Percentiles rank a stretch among this genome's conserved stretches.
phyloP scores from a whole-genome alignment of 2,329 filamentous ascomycete genomes.

The Ciborinia camelliae region DNA sequence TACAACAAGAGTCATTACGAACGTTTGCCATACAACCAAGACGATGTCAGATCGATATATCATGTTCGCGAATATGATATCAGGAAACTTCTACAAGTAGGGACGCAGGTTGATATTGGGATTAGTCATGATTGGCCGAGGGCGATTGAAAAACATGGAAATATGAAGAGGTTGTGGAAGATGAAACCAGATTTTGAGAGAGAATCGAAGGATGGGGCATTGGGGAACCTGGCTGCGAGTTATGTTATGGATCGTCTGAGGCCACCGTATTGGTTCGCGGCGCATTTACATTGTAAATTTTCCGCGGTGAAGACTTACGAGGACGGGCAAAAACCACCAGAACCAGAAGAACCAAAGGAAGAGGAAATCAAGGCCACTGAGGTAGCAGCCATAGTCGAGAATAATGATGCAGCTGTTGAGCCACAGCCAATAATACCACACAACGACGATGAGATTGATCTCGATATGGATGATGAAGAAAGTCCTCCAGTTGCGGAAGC shows the following conservation, averaged over 20 bases:
- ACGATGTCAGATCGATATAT: slow-evolving; percentile 79
- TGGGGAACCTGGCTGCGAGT: slow-evolving; percentile 78
- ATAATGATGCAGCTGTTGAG: not conserved
- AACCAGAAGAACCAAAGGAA: slow-evolving; percentile 24
- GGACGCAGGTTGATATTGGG: slow-evolving; percentile 86
- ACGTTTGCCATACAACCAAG: slow-evolving; percentile 74
- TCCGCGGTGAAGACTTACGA: slow-evolving; percentile 62
- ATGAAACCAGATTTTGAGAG: slow-evolving; percentile 71
- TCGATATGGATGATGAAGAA: slow-evolving; percentile 59
- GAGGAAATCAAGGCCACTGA: slow-evolving; percentile 6
- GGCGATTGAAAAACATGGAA: slow-evolving; percentile 73
- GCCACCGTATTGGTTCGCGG: slow-evolving; percentile 87
- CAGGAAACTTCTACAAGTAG: slow-evolving; percentile 80
- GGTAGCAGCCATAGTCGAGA: not conserved
- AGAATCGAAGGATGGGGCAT: slow-evolving; percentile 69
- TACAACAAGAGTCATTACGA: slow-evolving; percentile 83
- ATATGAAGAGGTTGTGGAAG: slow-evolving; percentile 64
- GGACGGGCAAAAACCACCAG: not conserved
- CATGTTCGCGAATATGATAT: slow-evolving; percentile 87
- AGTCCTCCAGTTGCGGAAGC: slow-evolving; percentile 7
- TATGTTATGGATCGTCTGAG: slow-evolving; percentile 77
- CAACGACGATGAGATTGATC: slow-evolving; percentile 69
- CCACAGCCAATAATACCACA: slow-evolving; percentile 22
- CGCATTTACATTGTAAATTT: slow-evolving; percentile 89
- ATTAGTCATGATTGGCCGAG: slow-evolving; percentile 96